phyloP scores from a whole-genome alignment of 331 rosid genomes.

The Prunus yedoensis region DNA sequence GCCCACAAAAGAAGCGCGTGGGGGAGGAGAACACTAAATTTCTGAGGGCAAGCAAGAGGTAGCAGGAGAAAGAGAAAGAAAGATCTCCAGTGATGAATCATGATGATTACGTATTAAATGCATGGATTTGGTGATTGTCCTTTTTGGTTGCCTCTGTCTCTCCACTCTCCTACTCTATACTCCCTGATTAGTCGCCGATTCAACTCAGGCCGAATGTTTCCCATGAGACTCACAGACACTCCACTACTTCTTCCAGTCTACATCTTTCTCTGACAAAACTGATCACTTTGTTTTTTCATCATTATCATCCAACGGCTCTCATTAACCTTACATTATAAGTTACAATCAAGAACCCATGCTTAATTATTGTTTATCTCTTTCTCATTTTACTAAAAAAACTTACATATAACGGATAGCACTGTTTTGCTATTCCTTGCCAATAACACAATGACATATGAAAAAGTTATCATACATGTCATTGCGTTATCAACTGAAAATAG shows the following conservation, averaged over 20 bases:
- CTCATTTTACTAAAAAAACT: too few species aligned
- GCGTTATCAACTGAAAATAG: accelerated
- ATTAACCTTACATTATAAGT: neutral
- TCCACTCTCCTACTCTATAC: neutral
- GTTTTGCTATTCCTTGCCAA: too few species aligned
- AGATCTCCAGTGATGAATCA: neutral
- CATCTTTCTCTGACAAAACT: neutral
- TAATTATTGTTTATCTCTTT: too few species aligned
- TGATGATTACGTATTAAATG: constrained; percentile 12
- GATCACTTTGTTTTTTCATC: neutral
- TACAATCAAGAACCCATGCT: too few species aligned
- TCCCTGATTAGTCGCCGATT: neutral
- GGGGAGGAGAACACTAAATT: too few species aligned
- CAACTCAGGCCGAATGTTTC: neutral
- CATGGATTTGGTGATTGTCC: constrained; percentile 1
- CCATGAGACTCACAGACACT: neutral
- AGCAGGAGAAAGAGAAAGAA: neutral
- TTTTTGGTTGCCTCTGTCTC: neutral
- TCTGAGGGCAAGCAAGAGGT: too few species aligned
- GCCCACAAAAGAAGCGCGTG: too few species aligned
- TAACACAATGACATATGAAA: accelerated
- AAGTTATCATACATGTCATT: too few species aligned
- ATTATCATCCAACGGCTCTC: neutral
- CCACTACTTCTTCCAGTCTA: too few species aligned
- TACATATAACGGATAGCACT: too few species aligned